phyloP scores from a whole-genome alignment of 2,329 filamentous ascomycete species.

The Tympanopsis confertula region DNA sequence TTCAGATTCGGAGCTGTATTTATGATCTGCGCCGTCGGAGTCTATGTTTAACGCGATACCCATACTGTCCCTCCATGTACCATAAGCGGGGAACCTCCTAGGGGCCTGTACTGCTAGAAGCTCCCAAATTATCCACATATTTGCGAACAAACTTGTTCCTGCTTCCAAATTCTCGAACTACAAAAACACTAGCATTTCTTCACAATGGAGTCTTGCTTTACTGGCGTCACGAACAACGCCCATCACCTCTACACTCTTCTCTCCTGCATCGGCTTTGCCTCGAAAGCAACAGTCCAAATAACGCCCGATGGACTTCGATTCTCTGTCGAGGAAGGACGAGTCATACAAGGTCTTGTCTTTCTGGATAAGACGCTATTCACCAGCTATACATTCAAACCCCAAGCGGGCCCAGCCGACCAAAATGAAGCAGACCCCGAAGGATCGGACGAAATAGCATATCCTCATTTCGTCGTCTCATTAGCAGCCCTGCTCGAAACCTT shows the following conservation, averaged over 20 bases:
- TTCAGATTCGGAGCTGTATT: conserved; percentile 82
- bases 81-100: conserved; percentile 16
- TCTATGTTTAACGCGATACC: conserved; percentile 67
- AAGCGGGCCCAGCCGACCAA: conserved; percentile 23
- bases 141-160: too few species aligned
- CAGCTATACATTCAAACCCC: conserved; percentile 59
- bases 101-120: conserved; percentile 16
- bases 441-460: conserved; percentile 26
- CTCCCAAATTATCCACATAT: too few species aligned
- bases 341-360: conserved; percentile 68
- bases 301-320: conserved; percentile 50
- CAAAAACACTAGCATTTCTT: too few species aligned
- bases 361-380: conserved; percentile 84
- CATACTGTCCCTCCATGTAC: conserved; percentile 15
- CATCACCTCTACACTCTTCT: conserved; percentile 48
- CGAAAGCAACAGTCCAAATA: conserved; percentile 48
- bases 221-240: conserved; percentile 47
- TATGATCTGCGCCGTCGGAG: conserved; percentile 97
- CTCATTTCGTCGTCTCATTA: conserved; percentile 78
- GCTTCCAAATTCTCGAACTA: too few species aligned
- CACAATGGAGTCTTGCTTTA: conserved; percentile 40
- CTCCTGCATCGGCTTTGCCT: conserved; percentile 47
- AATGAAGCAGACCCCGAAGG: conserved; percentile 24
- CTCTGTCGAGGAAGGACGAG: conserved; percentile 49
- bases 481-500: conserved; percentile 81